A percentile compares a stretch with the other conserved stretches of the same genome.
These are phyloP conservation scores for Alternaria panax DNA, from an alignment of 2,329 filamentous ascomycete genomes.

Conservation along the genomic window DNA sequence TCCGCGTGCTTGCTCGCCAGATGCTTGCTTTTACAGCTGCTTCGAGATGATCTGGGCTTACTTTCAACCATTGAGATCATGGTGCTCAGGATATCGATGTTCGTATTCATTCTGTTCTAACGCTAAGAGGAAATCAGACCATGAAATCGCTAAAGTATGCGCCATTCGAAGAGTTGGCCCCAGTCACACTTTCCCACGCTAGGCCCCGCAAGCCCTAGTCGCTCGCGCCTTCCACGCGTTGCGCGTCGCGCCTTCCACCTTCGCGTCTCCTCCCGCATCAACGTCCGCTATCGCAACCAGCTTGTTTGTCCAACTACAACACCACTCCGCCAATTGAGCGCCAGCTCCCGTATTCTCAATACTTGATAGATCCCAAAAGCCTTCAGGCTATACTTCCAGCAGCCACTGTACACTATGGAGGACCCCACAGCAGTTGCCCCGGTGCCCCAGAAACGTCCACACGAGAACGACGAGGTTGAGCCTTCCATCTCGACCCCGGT, in stretches of 20 bases:
- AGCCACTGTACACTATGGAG: conserved; percentile 33
- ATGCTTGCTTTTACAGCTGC: neutral
- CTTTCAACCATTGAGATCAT: neutral
- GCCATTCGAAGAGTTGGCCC: conserved; percentile 4
- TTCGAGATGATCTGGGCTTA: too few relatives aligned
- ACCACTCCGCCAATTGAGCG: neutral
- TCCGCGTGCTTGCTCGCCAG: neutral
- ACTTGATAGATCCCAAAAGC: conserved; percentile 1
- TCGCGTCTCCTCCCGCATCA: conserved; percentile 31
- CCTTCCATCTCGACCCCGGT: conserved; percentile 38
- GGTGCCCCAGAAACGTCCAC: conserved; percentile 42
- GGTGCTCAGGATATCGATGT: conserved; percentile 2
- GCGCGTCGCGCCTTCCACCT: conserved; percentile 37
- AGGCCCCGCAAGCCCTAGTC: conserved; percentile 11
- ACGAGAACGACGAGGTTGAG: conserved; percentile 40
- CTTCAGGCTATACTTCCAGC: neutral
- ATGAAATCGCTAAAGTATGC: conserved; percentile 11
- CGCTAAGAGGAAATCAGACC: conserved; percentile 15
- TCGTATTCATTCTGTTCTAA: neutral
- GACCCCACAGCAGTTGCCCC: conserved; percentile 30
- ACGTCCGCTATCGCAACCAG: conserved; percentile 19
- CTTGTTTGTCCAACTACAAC: conserved; percentile 11
- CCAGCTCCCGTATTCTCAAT: neutral
- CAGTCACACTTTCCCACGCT: conserved; percentile 1
- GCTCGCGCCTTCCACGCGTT: conserved; percentile 24